Percentiles rank a stretch among this genome's conserved stretches.
phyloP scores from a whole-genome alignment of 2,329 filamentous ascomycete genomes.

The Calonectria fujianensis region DNA sequence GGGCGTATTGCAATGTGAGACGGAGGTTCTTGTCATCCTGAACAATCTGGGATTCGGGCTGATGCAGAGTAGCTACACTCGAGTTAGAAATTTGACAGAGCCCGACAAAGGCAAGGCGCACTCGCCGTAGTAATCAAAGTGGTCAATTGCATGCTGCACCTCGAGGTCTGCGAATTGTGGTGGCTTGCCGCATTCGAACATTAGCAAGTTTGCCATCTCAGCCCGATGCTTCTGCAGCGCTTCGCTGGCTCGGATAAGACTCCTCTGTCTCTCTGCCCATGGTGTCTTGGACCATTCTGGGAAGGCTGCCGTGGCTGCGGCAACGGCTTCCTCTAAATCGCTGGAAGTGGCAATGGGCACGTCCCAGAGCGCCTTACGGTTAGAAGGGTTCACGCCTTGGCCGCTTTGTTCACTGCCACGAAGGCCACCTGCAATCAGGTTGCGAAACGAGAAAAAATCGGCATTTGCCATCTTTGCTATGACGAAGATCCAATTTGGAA shows the following conservation, averaged over 20 bases:
- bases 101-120: neutral
- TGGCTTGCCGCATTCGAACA: slow-evolving; percentile 8
- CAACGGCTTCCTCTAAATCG: slow-evolving; percentile 1
- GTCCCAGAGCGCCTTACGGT: slow-evolving; percentile 1
- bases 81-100: neutral
- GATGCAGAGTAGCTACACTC: neutral
- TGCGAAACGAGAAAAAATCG: slow-evolving; percentile 10
- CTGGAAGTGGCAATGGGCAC: neutral
- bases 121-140: slow-evolving; percentile 5
- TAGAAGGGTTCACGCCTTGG: slow-evolving; percentile 7
- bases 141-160: slow-evolving; percentile 6
- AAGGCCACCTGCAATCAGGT: neutral
- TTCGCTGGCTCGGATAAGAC: neutral
- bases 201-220: neutral
- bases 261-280: neutral
- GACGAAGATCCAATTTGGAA: neutral
- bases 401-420: neutral
- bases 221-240: neutral
- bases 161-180: slow-evolving; percentile 7
- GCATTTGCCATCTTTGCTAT: neutral
- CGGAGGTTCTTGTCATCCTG: slow-evolving; percentile 7
- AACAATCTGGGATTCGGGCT: slow-evolving; percentile 6
- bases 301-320: neutral
- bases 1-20: slow-evolving; percentile 6
- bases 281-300: slow-evolving; percentile 4